These are phyloP conservation scores for Metschnikowia lachancei DNA, from an alignment of 805 yeast species.

Conservation along the genomic window DNA sequence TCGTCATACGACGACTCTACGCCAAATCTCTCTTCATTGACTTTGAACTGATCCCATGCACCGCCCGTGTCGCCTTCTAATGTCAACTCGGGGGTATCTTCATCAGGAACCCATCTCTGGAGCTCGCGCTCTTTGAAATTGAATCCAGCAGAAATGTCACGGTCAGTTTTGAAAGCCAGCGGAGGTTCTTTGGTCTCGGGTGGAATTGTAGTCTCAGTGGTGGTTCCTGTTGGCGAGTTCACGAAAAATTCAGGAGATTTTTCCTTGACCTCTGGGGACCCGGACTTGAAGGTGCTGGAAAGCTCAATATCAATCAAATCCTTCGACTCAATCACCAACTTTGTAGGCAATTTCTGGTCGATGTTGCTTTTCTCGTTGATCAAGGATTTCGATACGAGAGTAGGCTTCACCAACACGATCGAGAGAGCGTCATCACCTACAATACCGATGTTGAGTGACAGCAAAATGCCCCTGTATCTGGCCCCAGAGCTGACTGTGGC, in stretches of 20 bases:
- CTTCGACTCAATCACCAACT: conserved; percentile 45
- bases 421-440: conserved; percentile 46
- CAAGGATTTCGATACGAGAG: conserved; percentile 29
- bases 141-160: conserved; percentile 64
- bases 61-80: conserved; percentile 32
- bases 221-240: conserved; percentile 5
- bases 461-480: conserved; percentile 55
- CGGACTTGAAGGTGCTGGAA: conserved; percentile 34
- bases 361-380: conserved; percentile 27
- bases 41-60: conserved; percentile 92
- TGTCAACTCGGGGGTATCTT: conserved; percentile 26
- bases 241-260: conserved; percentile 9
- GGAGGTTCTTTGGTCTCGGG: not conserved
- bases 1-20: conserved; percentile 83
- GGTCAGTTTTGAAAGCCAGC: conserved; percentile 68
- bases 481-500: conserved; percentile 65
- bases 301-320: conserved; percentile 53
- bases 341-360: conserved; percentile 41
- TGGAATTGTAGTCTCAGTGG: conserved; percentile 10
- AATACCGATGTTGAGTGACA: conserved; percentile 42
- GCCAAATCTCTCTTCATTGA: conserved; percentile 86
- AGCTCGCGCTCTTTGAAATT: conserved; percentile 65
- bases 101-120: conserved; percentile 82
- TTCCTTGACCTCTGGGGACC: conserved; percentile 5
- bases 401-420: conserved; percentile 54